Evolutionary conservation across 306 rosid species (phyloP).

Genomic region (Coriaria nepalensis): DNA sequence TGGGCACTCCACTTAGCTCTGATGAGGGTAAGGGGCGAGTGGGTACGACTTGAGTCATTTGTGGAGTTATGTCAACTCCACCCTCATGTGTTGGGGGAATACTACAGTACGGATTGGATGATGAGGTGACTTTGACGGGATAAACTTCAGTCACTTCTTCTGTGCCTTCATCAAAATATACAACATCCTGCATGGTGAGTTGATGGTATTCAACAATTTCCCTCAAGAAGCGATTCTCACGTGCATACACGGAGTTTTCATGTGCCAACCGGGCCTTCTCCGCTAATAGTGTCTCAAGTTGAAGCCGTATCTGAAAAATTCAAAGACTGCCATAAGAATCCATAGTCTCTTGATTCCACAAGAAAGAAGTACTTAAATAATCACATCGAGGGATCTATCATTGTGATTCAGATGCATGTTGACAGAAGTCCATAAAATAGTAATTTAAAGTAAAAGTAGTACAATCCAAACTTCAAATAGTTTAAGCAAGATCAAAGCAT

Average conservation of each 20-base stretch:
- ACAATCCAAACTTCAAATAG: too few species aligned
- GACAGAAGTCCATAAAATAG: too few species aligned
- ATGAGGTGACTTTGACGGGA: conserved; percentile 43
- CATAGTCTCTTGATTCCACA: neutral
- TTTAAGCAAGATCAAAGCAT: too few species aligned
- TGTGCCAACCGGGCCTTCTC: conserved; percentile 93
- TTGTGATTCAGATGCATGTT: too few species aligned
- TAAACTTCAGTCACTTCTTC: conserved; percentile 92
- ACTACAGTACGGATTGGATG: conserved; percentile 16
- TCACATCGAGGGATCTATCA: too few species aligned
- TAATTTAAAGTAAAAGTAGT: too few species aligned
- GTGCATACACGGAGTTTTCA: conserved; percentile 78
- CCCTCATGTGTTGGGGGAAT: conserved; percentile 16
- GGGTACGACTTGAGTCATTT: conserved; percentile 21
- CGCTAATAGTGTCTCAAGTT: conserved; percentile 83
- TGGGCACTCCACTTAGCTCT: conserved; percentile 1
- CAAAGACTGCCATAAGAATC: conserved; percentile 14
- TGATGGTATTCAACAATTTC: conserved; percentile 96
- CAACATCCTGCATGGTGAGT: conserved; percentile 94
- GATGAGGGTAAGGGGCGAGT: conserved; percentile 12
- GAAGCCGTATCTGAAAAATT: conserved; percentile 66
- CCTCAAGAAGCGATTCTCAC: conserved; percentile 86
- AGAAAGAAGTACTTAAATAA: neutral
- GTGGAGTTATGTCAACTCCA: conserved; percentile 15
- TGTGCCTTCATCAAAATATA: conserved; percentile 73